Evolutionary conservation across 2,329 filamentous ascomycete species (phyloP).

Genomic region (Trichoderma atrobrunneum): DNA sequence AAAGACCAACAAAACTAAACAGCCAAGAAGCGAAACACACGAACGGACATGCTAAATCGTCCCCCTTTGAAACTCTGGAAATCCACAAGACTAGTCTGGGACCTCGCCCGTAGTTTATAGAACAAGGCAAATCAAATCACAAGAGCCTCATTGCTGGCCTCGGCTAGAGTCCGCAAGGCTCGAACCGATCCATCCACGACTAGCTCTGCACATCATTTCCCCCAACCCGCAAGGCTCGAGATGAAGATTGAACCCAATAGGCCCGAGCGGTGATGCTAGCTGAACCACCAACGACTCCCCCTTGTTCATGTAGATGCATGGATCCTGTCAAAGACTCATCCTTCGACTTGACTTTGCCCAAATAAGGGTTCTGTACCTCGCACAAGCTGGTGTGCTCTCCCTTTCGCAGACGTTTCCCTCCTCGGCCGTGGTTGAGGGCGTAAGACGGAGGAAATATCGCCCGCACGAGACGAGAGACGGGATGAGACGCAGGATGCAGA

Average conservation of each 20-base stretch:
- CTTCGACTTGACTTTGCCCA: not conserved
- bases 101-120: not conserved
- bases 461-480: not conserved
- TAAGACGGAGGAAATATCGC: conserved; percentile 14
- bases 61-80: not conserved
- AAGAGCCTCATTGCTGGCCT: not conserved
- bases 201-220: conserved; percentile 8
- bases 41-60: not conserved
- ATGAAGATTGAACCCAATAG: not conserved
- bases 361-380: not conserved
- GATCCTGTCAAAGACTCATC: not conserved
- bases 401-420: conserved; percentile 11
- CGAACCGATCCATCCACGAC: not conserved
- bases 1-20: not conserved
- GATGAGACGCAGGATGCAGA: not conserved
- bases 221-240: not conserved
- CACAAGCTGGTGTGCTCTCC: not conserved
- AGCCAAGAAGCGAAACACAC: not conserved
- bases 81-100: not conserved
- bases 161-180: not conserved
- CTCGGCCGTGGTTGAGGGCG: not conserved
- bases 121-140: not conserved
- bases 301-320: not conserved
- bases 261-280: not conserved
- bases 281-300: not conserved